Base-by-base conservation (phyloP, 805 yeast genomes). In the Scheffersomyces stipitis region DNA sequence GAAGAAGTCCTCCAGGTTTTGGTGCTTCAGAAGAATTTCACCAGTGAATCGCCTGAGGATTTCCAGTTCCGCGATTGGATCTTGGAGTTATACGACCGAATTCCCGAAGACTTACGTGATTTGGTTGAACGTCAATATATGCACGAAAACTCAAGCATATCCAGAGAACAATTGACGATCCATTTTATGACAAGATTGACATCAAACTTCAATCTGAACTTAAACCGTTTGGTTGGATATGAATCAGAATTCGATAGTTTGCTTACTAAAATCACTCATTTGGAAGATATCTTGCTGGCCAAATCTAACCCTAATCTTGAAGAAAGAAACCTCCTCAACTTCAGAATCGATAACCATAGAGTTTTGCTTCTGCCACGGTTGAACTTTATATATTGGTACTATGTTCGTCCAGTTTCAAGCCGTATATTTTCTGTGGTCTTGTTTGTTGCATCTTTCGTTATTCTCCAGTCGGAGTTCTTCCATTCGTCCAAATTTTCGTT, bases 401-500 rank as follows among this genome's bases (percentile, higher is more conserved):
- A 62, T 31, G 31, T 76, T 7, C 53, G 66, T 5, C 89, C 90
- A 0, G 31, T 58, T 5, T 28, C 66, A 1, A 70, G 73, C 30
- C 62, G 78, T n/a, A 15, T 70, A 0, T 42, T 63, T 14, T 71
- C 86, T 0, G 37, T 73, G 0, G 10, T 69, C 0, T 51, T 82
- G 14, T 67, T 66, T 9, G 28, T 51, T 0, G 48, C 76, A 4
- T 76, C 90, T 0, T 55, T 78, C 5, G 52, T 78, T 2, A 63
- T 87, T 3, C 69, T 83, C n/a, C 80, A 84, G 62, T 81, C 90
- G 14, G 96, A 87, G 52, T 62, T 83, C 24, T 70, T 83, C 37
- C 90, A 86, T 55, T 84, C 87, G 3, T 78, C 90, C 1, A 64
- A 54, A 34, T 57, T 80, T 12, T 84, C 91, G 8, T 55, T 85